Conservation (phyloP, 1,284 basidiomycete genomes). For the Pseudozyma sp. region DNA sequence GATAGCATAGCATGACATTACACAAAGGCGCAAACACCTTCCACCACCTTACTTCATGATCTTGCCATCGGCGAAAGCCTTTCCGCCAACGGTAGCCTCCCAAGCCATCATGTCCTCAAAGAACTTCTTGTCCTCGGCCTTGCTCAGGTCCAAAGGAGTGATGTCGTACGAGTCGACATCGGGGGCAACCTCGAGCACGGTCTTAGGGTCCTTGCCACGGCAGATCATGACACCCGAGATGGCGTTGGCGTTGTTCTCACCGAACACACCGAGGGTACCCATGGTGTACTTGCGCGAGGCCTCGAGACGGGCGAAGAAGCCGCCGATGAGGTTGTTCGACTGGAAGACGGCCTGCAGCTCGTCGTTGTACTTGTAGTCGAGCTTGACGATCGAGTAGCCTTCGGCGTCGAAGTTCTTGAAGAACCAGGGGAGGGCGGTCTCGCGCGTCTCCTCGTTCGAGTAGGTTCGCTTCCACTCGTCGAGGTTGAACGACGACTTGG, state of each 20-base stretch:
- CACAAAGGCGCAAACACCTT: not conserved
- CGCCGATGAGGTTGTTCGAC: slow-evolving; percentile 77
- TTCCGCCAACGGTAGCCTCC: slow-evolving; percentile 62
- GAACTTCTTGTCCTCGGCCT: slow-evolving; percentile 68
- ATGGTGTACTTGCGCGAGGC: slow-evolving; percentile 75
- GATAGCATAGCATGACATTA: too few species aligned
- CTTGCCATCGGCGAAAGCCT: slow-evolving; percentile 65
- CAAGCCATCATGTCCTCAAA: slow-evolving; percentile 68
- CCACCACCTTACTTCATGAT: slow-evolving; percentile 63
- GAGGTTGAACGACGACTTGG: slow-evolving; percentile 91
- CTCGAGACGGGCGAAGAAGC: slow-evolving; percentile 90
- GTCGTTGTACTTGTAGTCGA: slow-evolving; percentile 96
- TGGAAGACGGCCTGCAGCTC: slow-evolving; percentile 81
- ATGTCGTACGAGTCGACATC: slow-evolving; percentile 92
- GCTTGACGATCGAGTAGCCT: slow-evolving; percentile 90
- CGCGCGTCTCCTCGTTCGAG: slow-evolving; percentile 90
- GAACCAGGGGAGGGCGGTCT: slow-evolving; percentile 63
- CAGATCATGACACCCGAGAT: slow-evolving; percentile 79
- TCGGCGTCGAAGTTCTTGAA: slow-evolving; percentile 81
- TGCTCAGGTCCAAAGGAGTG: slow-evolving; percentile 72
- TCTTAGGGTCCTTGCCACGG: slow-evolving; percentile 75
- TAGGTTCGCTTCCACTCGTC: slow-evolving; percentile 98
- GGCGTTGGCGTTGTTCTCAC: slow-evolving; percentile 76
- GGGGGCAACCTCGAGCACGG: slow-evolving; percentile 74
- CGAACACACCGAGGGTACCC: slow-evolving; percentile 90